Conservation (phyloP, 805 yeast species). For the Blastobotrys parvus region DNA sequence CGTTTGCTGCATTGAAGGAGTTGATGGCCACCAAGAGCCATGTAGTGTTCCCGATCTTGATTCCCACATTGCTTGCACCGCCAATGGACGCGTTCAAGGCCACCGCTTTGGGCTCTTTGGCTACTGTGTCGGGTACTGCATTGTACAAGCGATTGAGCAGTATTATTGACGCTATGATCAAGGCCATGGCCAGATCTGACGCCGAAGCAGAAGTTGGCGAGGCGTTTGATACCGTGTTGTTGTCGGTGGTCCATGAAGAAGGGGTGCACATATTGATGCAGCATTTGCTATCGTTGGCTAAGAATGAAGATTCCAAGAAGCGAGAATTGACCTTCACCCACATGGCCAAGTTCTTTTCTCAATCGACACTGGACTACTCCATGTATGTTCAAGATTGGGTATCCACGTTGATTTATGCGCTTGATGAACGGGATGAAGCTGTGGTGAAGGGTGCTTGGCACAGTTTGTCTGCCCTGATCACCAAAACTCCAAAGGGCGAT, state of each 20-base stretch:
- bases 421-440: constrained; percentile 59
- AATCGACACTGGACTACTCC: constrained; percentile 57
- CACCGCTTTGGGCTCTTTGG: constrained; percentile 76
- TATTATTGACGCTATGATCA: constrained; percentile 67
- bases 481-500: constrained; percentile 64
- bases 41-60: constrained; percentile 84
- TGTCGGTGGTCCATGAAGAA: constrained; percentile 65
- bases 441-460: constrained; percentile 60
- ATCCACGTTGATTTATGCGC: constrained; percentile 54
- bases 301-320: constrained; percentile 66
- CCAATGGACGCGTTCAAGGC: constrained; percentile 84
- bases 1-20: constrained; percentile 81
- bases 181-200: constrained; percentile 35
- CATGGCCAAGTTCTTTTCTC: constrained; percentile 61
- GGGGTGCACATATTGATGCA: constrained; percentile 82
- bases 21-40: constrained; percentile 87
- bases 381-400: constrained; percentile 70
- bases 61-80: constrained; percentile 73
- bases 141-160: constrained; percentile 62
- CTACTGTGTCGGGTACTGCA: constrained; percentile 83
- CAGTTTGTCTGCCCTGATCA: constrained; percentile 57
- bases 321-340: constrained; percentile 43
- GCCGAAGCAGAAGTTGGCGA: constrained; percentile 35
- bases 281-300: constrained; percentile 65
- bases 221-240: constrained; percentile 60